Evolutionary conservation across 352 stramenopile species (phyloP), one percentile per base, ranked within the genome.

Genomic region (Albugo laibachii): DNA sequence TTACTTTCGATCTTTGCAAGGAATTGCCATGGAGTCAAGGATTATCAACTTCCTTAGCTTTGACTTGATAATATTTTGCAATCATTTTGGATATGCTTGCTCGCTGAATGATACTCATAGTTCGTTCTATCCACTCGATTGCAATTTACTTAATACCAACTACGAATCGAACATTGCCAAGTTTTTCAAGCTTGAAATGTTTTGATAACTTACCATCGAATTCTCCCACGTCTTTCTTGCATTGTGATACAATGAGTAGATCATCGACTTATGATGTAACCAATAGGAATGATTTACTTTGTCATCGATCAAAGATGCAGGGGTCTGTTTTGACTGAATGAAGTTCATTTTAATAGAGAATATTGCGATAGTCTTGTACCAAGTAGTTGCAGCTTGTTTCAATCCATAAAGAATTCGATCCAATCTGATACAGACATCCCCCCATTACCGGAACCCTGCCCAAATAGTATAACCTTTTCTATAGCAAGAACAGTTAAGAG

Each of bases 371-470:
- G 44, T 65, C 0, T 35, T 18, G 41, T 56, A 47, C 57, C 58
- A 72, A 2, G 57, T 49, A 8, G 43, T 44, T 5, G 57, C 56
- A n/a, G 58, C 53, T 48, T 70, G 56, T 13, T 70, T 69, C 0
- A 70, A 37, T 8, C 53, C 64, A 37, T 74, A 68, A 0, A 74
- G 18, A 18, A 49, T 59, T 21, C 45, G 44, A 11, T 20, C 45
- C 19, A 67, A 40, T 4, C 14, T 1, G 20, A 56, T 68, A 1
- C n/a, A n/a, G n/a, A n/a, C n/a, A n/a, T n/a, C n/a, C n/a, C n/a
- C n/a, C n/a, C n/a, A n/a, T n/a, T n/a, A n/a, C n/a, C n/a, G n/a
- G n/a, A n/a, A n/a, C n/a, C n/a, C n/a, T n/a, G n/a, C n/a, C n/a
- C n/a, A n/a, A n/a, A n/a, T n/a, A n/a, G n/a, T n/a, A n/a, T n/a